A percentile compares a stretch with the other conserved stretches of the same genome.
Evolutionary conservation across 305 asterid species (phyloP).

Genomic region (Lippia alba): DNA sequence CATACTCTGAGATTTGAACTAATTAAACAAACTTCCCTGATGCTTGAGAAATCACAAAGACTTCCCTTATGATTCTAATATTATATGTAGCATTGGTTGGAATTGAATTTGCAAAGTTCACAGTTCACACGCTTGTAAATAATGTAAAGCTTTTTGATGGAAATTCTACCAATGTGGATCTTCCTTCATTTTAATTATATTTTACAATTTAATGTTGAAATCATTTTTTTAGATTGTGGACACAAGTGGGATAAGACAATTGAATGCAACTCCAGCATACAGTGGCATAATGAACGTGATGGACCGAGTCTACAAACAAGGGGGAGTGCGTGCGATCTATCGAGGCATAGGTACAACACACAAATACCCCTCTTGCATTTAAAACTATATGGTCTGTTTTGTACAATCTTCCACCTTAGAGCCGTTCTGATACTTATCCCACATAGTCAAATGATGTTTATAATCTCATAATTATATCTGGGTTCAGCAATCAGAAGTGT

Average conservation of each 20-base stretch:
- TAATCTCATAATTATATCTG: too few relatives aligned
- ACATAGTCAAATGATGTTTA: too few relatives aligned
- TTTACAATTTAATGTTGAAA: neutral
- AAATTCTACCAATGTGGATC: too few relatives aligned
- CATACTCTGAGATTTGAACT: too few relatives aligned
- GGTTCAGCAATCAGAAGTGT: too few relatives aligned
- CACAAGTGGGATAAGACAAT: slow-evolving; percentile 46
- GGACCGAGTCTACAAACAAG: slow-evolving; percentile 72
- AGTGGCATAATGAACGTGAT: slow-evolving; percentile 79
- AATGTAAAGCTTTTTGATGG: too few relatives aligned
- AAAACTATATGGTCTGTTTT: neutral
- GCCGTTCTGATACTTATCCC: too few relatives aligned
- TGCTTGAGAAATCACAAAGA: too few relatives aligned
- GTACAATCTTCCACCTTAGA: too few relatives aligned
- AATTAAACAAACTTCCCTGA: too few relatives aligned
- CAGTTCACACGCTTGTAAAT: neutral
- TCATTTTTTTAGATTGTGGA: slow-evolving; percentile 58
- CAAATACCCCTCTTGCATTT: neutral
- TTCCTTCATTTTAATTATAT: neutral
- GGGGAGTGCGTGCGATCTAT: slow-evolving; percentile 85
- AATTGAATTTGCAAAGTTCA: neutral
- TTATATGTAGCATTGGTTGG: neutral
- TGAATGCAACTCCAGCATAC: slow-evolving; percentile 60
- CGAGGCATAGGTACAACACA: slow-evolving; percentile 79
- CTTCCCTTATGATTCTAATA: neutral